Base-by-base conservation (phyloP, 2,329 filamentous ascomycete species). In the Niveomyces coronatus region DNA sequence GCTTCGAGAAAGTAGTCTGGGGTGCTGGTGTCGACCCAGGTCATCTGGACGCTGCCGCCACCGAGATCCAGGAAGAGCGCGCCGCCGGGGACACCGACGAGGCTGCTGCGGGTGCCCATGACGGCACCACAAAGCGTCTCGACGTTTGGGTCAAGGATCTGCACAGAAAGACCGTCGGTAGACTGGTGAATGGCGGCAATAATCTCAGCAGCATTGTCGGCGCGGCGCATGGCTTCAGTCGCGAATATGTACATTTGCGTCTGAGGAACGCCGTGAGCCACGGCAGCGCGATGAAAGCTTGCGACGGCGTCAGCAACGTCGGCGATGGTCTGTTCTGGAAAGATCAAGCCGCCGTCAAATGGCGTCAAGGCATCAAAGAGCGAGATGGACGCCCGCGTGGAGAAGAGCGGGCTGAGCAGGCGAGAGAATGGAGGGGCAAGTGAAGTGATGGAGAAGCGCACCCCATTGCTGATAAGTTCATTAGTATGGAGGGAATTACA, bases 41-140 rank as follows among this genome's bases (percentile, higher is more conserved):
- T 74, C 68, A 79, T 76, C 58, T 79, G 75, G 15, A 79, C 70
- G 47, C 74, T 78, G 41, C 75, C 75, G 28, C 86, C 86, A 24
- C 88, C 87, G 2, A 94, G 70, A 60, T 94, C 87, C 64, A 94
- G 84, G 45, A 93, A 85, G 22, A 94, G 58, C 0, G 85, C 87
- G 39, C 76, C 71, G 19, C 53, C 52, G 15, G 54, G n/a, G 9
- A 89, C 76, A 7, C 70, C 56, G 9, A 68, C 67, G 45, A 89
- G 78, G 17, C 78, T 79, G 49, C 83, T 88, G 17, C 85, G 79
- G 6, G 88, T 82, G 2, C 88, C 88, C 67, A 87, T 72, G 40
- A 66, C 60, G 4, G 86, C 84, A 2, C 88, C 88, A 39, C 93
- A 76, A 19, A 83, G 65, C 0, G 85, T 88, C 61, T 95, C 88